Evolutionary conservation across 177 flowering plant genomes (phyloP), one percentile per base, ranked within the genome.

Genomic region (Tripterygium wilfordii): DNA sequence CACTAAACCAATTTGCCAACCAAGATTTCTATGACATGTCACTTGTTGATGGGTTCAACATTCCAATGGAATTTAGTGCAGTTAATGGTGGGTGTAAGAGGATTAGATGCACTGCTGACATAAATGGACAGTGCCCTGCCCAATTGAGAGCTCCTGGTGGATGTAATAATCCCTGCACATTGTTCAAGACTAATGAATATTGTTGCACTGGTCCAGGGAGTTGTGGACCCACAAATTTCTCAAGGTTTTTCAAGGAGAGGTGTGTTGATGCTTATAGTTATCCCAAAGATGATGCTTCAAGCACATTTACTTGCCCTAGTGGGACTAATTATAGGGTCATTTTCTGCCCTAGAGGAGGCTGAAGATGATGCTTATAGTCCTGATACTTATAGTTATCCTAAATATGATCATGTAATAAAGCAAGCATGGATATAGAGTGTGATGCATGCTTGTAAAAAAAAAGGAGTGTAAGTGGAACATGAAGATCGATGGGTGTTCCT

Each of bases 281-380:
- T 39, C 22, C 42, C 9, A 20, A 39, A 10, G 42, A 39, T 20
- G 42, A 39, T 39, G 10, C 3, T 4, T 15, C 42, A 4, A 39
- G 42, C 23, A 19, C 23, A 4, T 39, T 39, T 20, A 39, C 42
- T 39, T 39, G 42, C 23, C 42, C 42, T 39, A 5, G 23, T 17
- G 42, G 42, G 23, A 39, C 42, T 4, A 12, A 39, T 12, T 39
- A 39, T 20, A 39, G 23, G 23, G 42, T 39, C 8, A n/a, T 20
- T 7, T 39, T 39, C n/a, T 39, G 42, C 18, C 42, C 42, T 46
- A 10, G 49, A 30, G n/a, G n/a, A n/a, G n/a, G n/a, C n/a, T n/a
- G n/a, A n/a, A n/a, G n/a, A n/a, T n/a, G n/a, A n/a, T n/a, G n/a
- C n/a, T n/a, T n/a, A n/a, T n/a, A n/a, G n/a, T n/a, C n/a, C n/a